Percentiles rank a stretch among this genome's conserved stretches.
Conservation (phyloP, 2,329 filamentous ascomycete genomes). For the Xylariaceae sp. region DNA sequence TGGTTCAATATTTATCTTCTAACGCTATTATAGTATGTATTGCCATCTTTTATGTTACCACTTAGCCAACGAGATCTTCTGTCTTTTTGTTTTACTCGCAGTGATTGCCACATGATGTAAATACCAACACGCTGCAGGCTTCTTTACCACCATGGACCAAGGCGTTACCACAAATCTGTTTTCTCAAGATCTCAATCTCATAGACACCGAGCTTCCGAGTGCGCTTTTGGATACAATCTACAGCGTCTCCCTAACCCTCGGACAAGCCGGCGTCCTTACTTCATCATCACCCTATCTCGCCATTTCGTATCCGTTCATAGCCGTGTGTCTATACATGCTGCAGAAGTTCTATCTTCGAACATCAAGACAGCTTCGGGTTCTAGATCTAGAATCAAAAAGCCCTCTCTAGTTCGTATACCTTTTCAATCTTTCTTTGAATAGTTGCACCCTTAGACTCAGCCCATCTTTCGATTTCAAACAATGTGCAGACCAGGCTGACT, state of each 20-base stretch:
- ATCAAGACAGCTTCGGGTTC: slow-evolving; percentile 46
- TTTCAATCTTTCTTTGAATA: neutral
- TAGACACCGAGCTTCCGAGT: slow-evolving; percentile 39
- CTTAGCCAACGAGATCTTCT: too few species aligned
- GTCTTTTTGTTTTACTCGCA: too few species aligned
- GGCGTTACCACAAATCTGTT: slow-evolving; percentile 43
- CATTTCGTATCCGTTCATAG: slow-evolving; percentile 40
- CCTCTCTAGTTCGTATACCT: slow-evolving; percentile 40
- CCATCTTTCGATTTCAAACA: too few species aligned
- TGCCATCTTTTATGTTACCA: too few species aligned
- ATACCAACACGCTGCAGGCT: too few species aligned
- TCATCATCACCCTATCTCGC: slow-evolving; percentile 37
- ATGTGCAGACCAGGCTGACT: neutral
- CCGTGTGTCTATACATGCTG: slow-evolving; percentile 38
- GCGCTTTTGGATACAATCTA: slow-evolving; percentile 29
- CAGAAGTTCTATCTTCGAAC: slow-evolving; percentile 50
- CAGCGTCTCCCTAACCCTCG: slow-evolving; percentile 6
- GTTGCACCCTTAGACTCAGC: too few species aligned
- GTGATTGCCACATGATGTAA: too few species aligned
- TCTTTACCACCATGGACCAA: slow-evolving; percentile 37
- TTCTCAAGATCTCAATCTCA: slow-evolving; percentile 42
- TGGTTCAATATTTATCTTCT: too few species aligned
- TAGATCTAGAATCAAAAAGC: slow-evolving; percentile 49
- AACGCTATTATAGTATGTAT: too few species aligned
- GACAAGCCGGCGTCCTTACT: slow-evolving; percentile 42